Evolutionary conservation across 2,329 filamentous ascomycete species (phyloP).

Genomic region (Aspergillus sp.): DNA sequence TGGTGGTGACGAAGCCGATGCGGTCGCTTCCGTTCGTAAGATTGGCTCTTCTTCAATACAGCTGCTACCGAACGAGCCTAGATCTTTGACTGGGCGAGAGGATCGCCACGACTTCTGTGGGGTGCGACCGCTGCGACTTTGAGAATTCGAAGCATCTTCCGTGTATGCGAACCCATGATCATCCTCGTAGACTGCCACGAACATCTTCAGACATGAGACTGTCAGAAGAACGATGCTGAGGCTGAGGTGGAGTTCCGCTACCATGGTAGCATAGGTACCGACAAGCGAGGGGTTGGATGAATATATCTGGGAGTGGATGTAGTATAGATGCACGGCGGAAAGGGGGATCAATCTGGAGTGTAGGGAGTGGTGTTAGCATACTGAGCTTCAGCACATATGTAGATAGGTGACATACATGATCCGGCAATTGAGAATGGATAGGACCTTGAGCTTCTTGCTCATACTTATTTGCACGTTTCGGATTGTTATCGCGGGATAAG

Average conservation of each 20-base stretch:
- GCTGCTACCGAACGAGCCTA: background rate
- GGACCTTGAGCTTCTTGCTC: slow-evolving; percentile 42
- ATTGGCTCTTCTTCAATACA: background rate
- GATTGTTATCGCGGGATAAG: slow-evolving; percentile 41
- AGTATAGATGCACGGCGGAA: slow-evolving; percentile 42
- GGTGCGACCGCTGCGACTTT: slow-evolving; percentile 1
- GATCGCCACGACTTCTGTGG: background rate
- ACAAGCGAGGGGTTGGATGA: slow-evolving; percentile 42
- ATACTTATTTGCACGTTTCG: slow-evolving; percentile 41
- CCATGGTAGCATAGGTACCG: slow-evolving; percentile 37
- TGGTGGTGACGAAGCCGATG: background rate
- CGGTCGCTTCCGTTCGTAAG: background rate
- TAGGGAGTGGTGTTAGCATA: background rate
- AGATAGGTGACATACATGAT: slow-evolving; percentile 35
- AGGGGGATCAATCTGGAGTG: slow-evolving; percentile 42
- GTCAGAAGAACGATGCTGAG: slow-evolving; percentile 47
- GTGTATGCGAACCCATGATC: slow-evolving; percentile 28
- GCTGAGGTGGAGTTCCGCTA: slow-evolving; percentile 45
- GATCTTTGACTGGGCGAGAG: background rate
- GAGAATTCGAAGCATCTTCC: slow-evolving; percentile 17
- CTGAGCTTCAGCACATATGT: too few relatives aligned
- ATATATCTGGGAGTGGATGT: slow-evolving; percentile 31
- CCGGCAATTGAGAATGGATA: slow-evolving; percentile 46
- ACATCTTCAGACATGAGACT: slow-evolving; percentile 48
- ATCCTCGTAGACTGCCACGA: slow-evolving; percentile 41